phyloP scores from a whole-genome alignment of 768 basidiomycete genomes.

The Sporobolomyces phaffii region DNA sequence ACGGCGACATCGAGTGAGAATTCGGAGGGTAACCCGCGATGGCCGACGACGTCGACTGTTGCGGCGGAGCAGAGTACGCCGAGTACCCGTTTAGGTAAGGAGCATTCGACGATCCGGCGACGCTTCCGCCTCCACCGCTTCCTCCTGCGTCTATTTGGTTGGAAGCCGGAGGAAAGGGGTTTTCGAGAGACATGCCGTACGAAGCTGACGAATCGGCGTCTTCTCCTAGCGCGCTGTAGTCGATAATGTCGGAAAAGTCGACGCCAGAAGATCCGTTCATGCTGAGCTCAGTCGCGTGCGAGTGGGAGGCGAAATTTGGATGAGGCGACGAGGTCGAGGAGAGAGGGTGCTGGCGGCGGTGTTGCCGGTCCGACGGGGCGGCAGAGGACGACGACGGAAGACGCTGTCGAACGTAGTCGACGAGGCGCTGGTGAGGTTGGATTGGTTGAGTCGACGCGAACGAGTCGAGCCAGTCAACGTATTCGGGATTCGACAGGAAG shows the following conservation, averaged over 20 bases:
- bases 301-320: neutral
- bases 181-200: slow-evolving; percentile 12
- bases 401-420: slow-evolving; percentile 22
- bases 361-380: neutral
- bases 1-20: neutral
- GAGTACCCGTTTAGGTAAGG: neutral
- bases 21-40: neutral
- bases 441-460: neutral
- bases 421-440: neutral
- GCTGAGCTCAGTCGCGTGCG: neutral
- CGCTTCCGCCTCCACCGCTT: neutral
- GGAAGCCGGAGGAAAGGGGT: neutral
- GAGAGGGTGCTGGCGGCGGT: too few species aligned
- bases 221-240: neutral
- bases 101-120: neutral
- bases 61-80: neutral
- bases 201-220: neutral
- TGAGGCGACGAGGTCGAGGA: neutral
- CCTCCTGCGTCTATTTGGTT: neutral
- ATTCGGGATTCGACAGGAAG: slow-evolving; percentile 6
- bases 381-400: neutral
- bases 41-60: neutral
- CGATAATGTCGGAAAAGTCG: slow-evolving; percentile 8
- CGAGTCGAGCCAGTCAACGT: slow-evolving; percentile 6
- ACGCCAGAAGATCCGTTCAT: slow-evolving; percentile 4